Evolutionary conservation across 2,329 filamentous ascomycete genomes (phyloP).

Genomic region (Sarocladiaceae sp.): DNA sequence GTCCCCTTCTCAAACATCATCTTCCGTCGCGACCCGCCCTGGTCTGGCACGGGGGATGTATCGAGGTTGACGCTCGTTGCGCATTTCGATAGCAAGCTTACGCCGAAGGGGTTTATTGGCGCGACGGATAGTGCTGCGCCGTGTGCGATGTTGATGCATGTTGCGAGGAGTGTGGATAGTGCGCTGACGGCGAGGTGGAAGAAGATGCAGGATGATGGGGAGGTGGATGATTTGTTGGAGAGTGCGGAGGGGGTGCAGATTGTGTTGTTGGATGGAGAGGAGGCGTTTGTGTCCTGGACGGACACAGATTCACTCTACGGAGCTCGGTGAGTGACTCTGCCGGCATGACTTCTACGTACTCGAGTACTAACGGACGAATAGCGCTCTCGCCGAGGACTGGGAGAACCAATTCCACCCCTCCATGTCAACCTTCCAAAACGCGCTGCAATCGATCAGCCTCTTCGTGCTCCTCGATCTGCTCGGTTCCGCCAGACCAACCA

Average conservation of each 20-base stretch:
- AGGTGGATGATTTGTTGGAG: conserved; percentile 49
- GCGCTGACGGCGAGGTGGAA: conserved; percentile 81
- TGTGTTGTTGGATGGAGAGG: conserved; percentile 86
- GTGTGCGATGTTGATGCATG: conserved; percentile 89
- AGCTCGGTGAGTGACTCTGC: conserved; percentile 53
- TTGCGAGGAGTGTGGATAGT: conserved; percentile 72
- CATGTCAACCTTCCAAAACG: conserved; percentile 69
- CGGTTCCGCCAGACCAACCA: conserved; percentile 60
- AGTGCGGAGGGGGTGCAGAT: conserved; percentile 84
- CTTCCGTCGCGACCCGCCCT: conserved; percentile 83
- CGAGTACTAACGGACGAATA: conserved; percentile 15
- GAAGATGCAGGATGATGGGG: conserved; percentile 59
- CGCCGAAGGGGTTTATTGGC: conserved; percentile 82
- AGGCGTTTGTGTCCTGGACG: conserved; percentile 81
- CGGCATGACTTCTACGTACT: neutral
- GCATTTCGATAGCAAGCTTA: conserved; percentile 85
- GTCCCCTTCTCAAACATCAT: conserved; percentile 87
- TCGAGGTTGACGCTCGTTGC: conserved; percentile 82
- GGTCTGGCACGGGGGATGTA: conserved; percentile 67
- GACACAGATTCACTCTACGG: conserved; percentile 84
- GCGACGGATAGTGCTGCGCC: conserved; percentile 92
- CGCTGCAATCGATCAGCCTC: conserved; percentile 74
- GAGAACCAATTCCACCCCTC: conserved; percentile 65
- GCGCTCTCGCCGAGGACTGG: conserved; percentile 77
- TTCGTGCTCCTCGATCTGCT: conserved; percentile 92